Conservation (phyloP, 2,329 filamentous ascomycete genomes). For the Claviceps sp. region DNA sequence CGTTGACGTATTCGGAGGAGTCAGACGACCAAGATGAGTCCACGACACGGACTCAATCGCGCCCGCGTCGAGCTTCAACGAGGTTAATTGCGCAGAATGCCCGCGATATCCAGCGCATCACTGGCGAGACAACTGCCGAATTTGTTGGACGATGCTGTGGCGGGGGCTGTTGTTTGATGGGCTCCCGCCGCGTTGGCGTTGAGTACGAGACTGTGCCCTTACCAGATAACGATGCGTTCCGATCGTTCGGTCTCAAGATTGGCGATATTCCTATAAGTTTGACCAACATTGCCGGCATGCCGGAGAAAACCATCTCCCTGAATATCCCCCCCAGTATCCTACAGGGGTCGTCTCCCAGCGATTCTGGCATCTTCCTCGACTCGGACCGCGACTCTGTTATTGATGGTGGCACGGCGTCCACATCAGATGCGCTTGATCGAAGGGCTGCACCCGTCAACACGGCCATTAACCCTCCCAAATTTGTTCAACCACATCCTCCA, state of each 20-base stretch:
- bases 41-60: constrained; percentile 28
- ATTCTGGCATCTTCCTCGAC: constrained; percentile 34
- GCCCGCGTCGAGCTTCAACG: constrained; percentile 53
- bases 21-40: constrained; percentile 45
- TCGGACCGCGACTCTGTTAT: constrained; percentile 16
- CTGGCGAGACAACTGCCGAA: constrained; percentile 48
- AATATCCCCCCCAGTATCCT: constrained; percentile 35
- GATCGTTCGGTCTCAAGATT: constrained; percentile 63
- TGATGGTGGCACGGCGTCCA: constrained; percentile 16
- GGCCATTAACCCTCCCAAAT: constrained; percentile 62
- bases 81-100: constrained; percentile 51
- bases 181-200: constrained; percentile 29
- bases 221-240: constrained; percentile 77
- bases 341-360: constrained; percentile 27
- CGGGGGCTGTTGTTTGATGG: constrained; percentile 47
- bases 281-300: constrained; percentile 57
- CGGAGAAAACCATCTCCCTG: constrained; percentile 62
- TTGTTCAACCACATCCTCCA: constrained; percentile 88
- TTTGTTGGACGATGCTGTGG: constrained; percentile 51
- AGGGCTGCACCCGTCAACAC: constrained; percentile 33
- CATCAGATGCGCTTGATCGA: constrained; percentile 11
- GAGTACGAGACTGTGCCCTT: constrained; percentile 39
- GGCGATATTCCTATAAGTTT: constrained; percentile 60
- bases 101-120: constrained; percentile 48
- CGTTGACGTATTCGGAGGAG: constrained; percentile 49